A percentile compares a stretch with the other conserved stretches of the same genome.
phyloP scores from a whole-genome alignment of 2,329 filamentous ascomycete genomes.

The Whalleya microplaca region DNA sequence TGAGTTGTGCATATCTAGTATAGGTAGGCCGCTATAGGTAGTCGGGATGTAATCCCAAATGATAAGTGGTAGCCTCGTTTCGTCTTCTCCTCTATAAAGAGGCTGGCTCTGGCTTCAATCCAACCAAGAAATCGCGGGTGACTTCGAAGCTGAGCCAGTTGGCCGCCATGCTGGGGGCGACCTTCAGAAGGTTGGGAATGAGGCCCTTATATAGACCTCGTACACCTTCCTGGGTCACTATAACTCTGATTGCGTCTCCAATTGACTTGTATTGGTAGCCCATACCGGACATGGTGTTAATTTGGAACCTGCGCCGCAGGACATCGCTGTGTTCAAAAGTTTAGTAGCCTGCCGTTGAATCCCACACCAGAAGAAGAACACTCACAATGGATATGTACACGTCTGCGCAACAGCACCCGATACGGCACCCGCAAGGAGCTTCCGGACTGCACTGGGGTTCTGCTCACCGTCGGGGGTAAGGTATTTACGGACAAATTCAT shows the following conservation, averaged over 20 bases:
- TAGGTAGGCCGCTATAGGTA: constrained; percentile 15
- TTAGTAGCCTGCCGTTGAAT: constrained; percentile 24
- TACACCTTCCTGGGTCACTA: constrained; percentile 81
- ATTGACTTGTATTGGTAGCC: constrained; percentile 94
- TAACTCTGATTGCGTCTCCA: constrained; percentile 79
- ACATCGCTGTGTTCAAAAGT: constrained; percentile 67
- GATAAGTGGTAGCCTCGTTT: constrained; percentile 8
- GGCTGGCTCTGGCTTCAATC: constrained; percentile 52
- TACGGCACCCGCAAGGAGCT: constrained; percentile 86
- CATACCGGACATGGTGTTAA: constrained; percentile 99
- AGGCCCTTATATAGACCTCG: constrained; percentile 94
- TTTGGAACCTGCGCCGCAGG: constrained; percentile 89
- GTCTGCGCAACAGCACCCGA: constrained; percentile 97
- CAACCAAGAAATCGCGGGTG: constrained; percentile 82
- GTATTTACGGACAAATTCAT: constrained; percentile 83
- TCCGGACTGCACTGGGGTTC: constrained; percentile 78
- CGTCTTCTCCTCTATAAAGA: constrained; percentile 24
- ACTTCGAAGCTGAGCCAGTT: constrained; percentile 98
- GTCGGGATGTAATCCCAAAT: constrained; percentile 13
- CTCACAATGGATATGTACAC: constrained; percentile 97
- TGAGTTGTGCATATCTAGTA: constrained; percentile 9
- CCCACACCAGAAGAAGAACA: constrained; percentile 17
- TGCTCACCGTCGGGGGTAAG: constrained; percentile 87
- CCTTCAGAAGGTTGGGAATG: constrained; percentile 91
- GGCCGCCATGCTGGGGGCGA: constrained; percentile 97